These are phyloP conservation scores for Pichia sp. DNA, from an alignment of 1,139 yeast species.

Conservation along the genomic window DNA sequence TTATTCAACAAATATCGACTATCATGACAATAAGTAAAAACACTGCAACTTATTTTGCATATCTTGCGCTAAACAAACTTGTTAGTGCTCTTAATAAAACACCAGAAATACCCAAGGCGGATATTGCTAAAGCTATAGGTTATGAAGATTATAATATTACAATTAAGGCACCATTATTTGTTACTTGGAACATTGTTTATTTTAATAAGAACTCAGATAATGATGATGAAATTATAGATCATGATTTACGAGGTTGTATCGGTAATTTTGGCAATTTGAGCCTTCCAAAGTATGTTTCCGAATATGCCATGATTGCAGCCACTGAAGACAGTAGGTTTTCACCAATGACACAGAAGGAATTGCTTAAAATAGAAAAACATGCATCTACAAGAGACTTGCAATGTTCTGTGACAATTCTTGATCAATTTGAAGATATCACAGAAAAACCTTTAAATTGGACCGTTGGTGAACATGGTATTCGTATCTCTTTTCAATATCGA, in stretches of 20 bases:
- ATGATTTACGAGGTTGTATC: background rate
- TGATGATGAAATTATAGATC: too few relatives aligned
- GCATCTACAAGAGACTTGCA: conserved; percentile 26
- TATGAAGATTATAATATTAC: too few relatives aligned
- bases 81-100: background rate
- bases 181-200: conserved; percentile 57
- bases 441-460: conserved; percentile 62
- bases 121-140: background rate
- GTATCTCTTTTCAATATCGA: conserved; percentile 32
- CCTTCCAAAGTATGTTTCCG: background rate
- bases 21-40: too few relatives aligned
- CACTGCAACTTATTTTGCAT: background rate
- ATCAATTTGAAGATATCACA: conserved; percentile 47
- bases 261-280: background rate
- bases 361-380: conserved; percentile 29
- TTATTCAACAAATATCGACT: too few relatives aligned
- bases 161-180: conserved; percentile 54
- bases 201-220: too few relatives aligned
- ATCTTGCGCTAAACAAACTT: conserved; percentile 3
- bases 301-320: background rate
- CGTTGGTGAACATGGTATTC: conserved; percentile 77
- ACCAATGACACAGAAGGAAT: conserved; percentile 54
- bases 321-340: conserved; percentile 45
- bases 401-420: conserved; percentile 60
- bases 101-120: background rate